Base-by-base conservation (phyloP, 768 basidiomycete genomes). In the Arthromyces matolae region DNA sequence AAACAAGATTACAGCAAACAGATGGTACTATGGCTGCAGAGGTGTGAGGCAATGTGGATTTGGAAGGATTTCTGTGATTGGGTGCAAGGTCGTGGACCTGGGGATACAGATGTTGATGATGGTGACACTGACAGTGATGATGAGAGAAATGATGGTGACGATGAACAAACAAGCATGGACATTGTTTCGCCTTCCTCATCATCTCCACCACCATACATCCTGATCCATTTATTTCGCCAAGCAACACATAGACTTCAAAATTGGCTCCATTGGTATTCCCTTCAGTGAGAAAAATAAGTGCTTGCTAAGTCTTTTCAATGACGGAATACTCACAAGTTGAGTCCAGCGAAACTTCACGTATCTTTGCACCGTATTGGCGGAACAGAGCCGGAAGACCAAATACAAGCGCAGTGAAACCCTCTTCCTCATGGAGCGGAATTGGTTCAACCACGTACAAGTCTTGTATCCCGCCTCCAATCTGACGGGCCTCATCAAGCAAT, bases 1-100 rank as follows among this genome's bases (percentile, higher is more conserved):
- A 54, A 54, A 35, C 43, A 52, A 2, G 52, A 63, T 28, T 60
- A 60, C 39, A 38, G 49, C 6, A 42, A 56, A 25, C 71, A 71
- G 36, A 73, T 73, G 71, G 56, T 61, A 0, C 16, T 38, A 3
- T 68, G 64, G 62, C 56, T 73, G 2, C 51, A 60, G 20, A 50
- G 58, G 5, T 62, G 61, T 23, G 70, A 71, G 31, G 60, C 64
- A 1, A n/a, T n/a, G n/a, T n/a, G n/a, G n/a, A n/a, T n/a, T n/a
- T n/a, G n/a, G n/a, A n/a, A n/a, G n/a, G n/a, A 53, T 70, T 31
- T 31, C 14, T 31, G 29, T 14, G 14, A 31, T 8, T 31, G 29
- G 29, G 29, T 31, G n/a, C n/a, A n/a, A n/a, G n/a, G n/a, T n/a
- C n/a, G n/a, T n/a, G n/a, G n/a, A n/a, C n/a, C n/a, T n/a, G n/a